A percentile compares a stretch with the other conserved stretches of the same genome.
Conservation (phyloP, 768 basidiomycete genomes). For the Lactarius trivialis region DNA sequence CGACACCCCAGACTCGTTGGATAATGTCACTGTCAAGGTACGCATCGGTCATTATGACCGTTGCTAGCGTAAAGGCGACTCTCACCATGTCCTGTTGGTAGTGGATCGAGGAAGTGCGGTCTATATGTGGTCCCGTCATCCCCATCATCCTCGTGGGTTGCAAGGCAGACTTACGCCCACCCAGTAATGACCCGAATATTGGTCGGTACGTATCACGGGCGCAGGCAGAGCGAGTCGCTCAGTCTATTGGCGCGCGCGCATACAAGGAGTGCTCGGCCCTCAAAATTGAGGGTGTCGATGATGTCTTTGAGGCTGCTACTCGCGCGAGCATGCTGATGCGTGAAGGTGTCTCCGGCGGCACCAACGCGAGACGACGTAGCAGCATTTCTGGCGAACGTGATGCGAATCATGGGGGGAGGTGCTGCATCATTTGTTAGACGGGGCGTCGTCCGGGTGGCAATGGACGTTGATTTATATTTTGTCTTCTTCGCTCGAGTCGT, state of each 20-base stretch:
- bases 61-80: neutral
- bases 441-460: neutral
- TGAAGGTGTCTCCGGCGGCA: slow-evolving; percentile 59
- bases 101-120: slow-evolving; percentile 99
- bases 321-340: slow-evolving; percentile 94
- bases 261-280: slow-evolving; percentile 95
- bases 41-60: slow-evolving; percentile 11
- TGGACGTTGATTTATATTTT: slow-evolving; percentile 15
- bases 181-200: slow-evolving; percentile 40
- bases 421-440: slow-evolving; percentile 21
- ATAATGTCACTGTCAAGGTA: slow-evolving; percentile 92
- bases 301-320: slow-evolving; percentile 96
- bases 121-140: slow-evolving; percentile 87
- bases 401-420: slow-evolving; percentile 10
- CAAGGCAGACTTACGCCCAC: slow-evolving; percentile 86
- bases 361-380: slow-evolving; percentile 33
- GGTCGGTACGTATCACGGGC: slow-evolving; percentile 63
- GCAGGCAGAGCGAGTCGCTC: slow-evolving; percentile 77
- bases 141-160: slow-evolving; percentile 95
- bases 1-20: slow-evolving; percentile 93
- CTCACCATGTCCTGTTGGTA: slow-evolving; percentile 28
- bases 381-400: slow-evolving; percentile 21
- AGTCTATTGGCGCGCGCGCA: slow-evolving; percentile 79
- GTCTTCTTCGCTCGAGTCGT: neutral
- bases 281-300: slow-evolving; percentile 88